Base-by-base conservation (phyloP, 371 early-diverging fungal species). In the Thermomucor indicae-seudaticae region DNA sequence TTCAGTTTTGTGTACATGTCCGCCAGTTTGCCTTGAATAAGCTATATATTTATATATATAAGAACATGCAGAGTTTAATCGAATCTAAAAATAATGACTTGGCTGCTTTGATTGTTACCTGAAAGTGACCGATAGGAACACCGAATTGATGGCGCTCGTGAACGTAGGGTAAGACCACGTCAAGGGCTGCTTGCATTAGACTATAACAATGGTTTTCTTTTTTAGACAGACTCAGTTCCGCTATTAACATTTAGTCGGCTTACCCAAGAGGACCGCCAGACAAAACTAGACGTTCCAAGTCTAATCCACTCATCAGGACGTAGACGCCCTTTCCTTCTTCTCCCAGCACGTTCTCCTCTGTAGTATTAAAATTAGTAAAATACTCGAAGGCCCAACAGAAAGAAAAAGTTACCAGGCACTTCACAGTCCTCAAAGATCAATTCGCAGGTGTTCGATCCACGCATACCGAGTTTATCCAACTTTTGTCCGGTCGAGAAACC, bases 381-480 rank as follows among this genome's bases (percentile, higher is more conserved):
- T n/a, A n/a, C n/a, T n/a, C n/a, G n/a, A n/a, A n/a, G n/a, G n/a
- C n/a, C n/a, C n/a, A n/a, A n/a, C n/a, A 25, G 8, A 6, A 19
- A 11, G 1, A 27, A 31, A 7, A 6, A 30, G 23, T 58, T 75
- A 74, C 70, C 89, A 14, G 96, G 98, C 6, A 97, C 91, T 64
- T 86, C 83, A 67, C 92, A 92, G 68, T 96, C 81, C 48, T 96
- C 96, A 70, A 97, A 97, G 35, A 96, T 84, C 16, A 97, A 80
- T 66, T 96, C 94, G 63, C 94, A 93, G 1, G 98, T 97, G 67
- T 95, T 95, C 20, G 92, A 92, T 12, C 96, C 98, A 50, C 98
- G 85, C 96, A 97, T 97, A 19, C 98, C 98, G 41, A 96, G 71
- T 70, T 97, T 97, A 71, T 97, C 97, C 19, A 96, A 81, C 64